Percentiles rank a stretch among this genome's conserved stretches.
These are phyloP conservation scores for Gryganskiella cystojenkinii DNA, from an alignment of 192 early-diverging fungal genomes.

Conservation along the genomic window DNA sequence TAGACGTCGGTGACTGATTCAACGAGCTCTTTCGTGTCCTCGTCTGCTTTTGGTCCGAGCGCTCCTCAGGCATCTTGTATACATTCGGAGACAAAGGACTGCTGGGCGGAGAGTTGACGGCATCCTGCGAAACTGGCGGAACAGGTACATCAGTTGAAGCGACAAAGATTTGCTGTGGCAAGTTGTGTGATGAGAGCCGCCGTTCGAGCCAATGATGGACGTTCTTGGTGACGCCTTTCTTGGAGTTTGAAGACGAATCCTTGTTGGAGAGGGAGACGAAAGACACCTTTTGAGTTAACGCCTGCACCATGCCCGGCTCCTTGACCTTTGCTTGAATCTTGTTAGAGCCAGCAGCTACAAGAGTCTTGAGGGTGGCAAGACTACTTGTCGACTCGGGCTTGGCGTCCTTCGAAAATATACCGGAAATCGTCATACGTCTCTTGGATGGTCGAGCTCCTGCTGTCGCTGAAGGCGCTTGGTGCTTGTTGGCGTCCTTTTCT, in stretches of 20 bases:
- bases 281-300: not conserved
- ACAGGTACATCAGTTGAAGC: slow-evolving; percentile 33
- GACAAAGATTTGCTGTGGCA: slow-evolving; percentile 9
- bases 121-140: slow-evolving; percentile 1
- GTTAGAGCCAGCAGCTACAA: too few species aligned
- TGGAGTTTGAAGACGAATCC: not conserved
- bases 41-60: too few species aligned
- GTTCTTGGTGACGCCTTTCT: slow-evolving; percentile 19
- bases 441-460: not conserved
- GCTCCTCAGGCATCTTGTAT: not conserved
- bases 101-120: slow-evolving; percentile 10
- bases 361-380: slow-evolving; percentile 11
- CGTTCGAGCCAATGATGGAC: slow-evolving; percentile 32
- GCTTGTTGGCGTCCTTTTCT: not conserved
- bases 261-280: not conserved
- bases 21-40: not conserved
- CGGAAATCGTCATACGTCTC: slow-evolving; percentile 20
- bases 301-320: not conserved
- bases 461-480: not conserved
- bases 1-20: not conserved
- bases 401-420: slow-evolving; percentile 32
- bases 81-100: not conserved
- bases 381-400: slow-evolving; percentile 8
- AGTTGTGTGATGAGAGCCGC: slow-evolving; percentile 24
- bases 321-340: slow-evolving; percentile 13